Percentiles rank a stretch among this genome's conserved stretches.
These are phyloP conservation scores for Karstenula rhodostoma DNA, from an alignment of 2,329 filamentous ascomycete species.

Conservation along the genomic window DNA sequence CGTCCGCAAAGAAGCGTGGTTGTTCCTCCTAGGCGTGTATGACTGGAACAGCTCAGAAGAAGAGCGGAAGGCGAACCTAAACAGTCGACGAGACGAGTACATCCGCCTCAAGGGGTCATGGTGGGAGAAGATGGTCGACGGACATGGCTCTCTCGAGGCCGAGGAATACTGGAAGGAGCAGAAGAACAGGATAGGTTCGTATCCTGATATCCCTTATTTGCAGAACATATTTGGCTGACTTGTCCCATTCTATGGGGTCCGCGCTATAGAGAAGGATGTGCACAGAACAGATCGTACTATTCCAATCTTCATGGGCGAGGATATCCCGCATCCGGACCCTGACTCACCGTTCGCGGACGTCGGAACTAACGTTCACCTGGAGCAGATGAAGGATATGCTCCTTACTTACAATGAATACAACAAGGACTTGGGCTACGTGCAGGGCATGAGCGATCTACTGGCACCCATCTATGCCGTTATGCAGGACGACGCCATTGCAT, in stretches of 20 bases:
- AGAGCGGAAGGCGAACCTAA: conserved; percentile 82
- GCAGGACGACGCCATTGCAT: conserved; percentile 95
- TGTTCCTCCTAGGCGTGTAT: conserved; percentile 90
- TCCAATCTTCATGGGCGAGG: conserved; percentile 94
- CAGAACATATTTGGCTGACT: conserved; percentile 49
- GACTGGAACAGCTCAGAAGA: conserved; percentile 91
- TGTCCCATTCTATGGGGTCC: conserved; percentile 63
- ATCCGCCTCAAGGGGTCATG: conserved; percentile 91
- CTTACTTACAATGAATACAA: conserved; percentile 99
- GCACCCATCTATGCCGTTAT: conserved; percentile 96
- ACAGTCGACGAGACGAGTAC: conserved; percentile 90
- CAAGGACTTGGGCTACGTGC: conserved; percentile 92
- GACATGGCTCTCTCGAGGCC: conserved; percentile 79
- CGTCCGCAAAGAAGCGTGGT: conserved; percentile 94
- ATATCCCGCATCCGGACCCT: conserved; percentile 94
- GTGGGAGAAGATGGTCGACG: conserved; percentile 93
- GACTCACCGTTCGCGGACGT: conserved; percentile 92
- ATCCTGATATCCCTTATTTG: conserved; percentile 11
- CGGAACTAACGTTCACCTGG: conserved; percentile 95
- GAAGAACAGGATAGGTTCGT: conserved; percentile 87
- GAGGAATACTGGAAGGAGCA: conserved; percentile 98
- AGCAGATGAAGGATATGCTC: conserved; percentile 99
- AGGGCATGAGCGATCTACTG: conserved; percentile 97
- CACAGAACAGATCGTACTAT: conserved; percentile 95
- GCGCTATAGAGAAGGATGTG: conserved; percentile 88